phyloP scores from a whole-genome alignment of 2,329 filamentous ascomycete species.

The Exophiala viscosa region DNA sequence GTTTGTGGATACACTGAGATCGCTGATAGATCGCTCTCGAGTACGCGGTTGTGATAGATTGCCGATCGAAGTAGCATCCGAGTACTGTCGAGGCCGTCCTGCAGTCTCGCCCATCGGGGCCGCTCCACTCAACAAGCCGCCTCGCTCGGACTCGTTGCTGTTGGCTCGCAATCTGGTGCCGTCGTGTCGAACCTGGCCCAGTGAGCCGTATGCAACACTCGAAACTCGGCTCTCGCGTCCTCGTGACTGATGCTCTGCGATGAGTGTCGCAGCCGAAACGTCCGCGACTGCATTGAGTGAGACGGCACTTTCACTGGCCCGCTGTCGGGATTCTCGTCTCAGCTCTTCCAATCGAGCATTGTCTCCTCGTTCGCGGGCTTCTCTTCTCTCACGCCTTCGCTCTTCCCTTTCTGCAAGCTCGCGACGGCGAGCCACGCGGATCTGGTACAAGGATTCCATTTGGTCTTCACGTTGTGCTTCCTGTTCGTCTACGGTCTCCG shows the following conservation, averaged over 20 bases:
- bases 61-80: slow-evolving; percentile 20
- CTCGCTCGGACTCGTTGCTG: slow-evolving; percentile 46
- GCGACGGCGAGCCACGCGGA: slow-evolving; percentile 70
- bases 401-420: slow-evolving; percentile 75
- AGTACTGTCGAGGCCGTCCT: slow-evolving; percentile 16
- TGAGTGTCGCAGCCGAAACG: slow-evolving; percentile 35
- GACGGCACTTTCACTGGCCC: slow-evolving; percentile 40
- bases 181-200: slow-evolving; percentile 49
- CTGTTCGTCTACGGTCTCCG: slow-evolving; percentile 73
- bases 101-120: slow-evolving; percentile 32
- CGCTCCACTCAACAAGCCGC: slow-evolving; percentile 42
- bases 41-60: slow-evolving; percentile 31
- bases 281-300: slow-evolving; percentile 28
- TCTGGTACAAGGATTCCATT: slow-evolving; percentile 90
- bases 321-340: slow-evolving; percentile 52
- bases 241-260: slow-evolving; percentile 44
- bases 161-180: slow-evolving; percentile 46
- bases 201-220: slow-evolving; percentile 46
- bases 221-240: slow-evolving; percentile 44
- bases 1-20: slow-evolving; percentile 32
- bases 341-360: slow-evolving; percentile 64
- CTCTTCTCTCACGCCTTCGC: slow-evolving; percentile 63
- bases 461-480: slow-evolving; percentile 77
- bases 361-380: slow-evolving; percentile 71
- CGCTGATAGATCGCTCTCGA: slow-evolving; percentile 35